Base-by-base conservation (phyloP, 805 yeast species). In the Candida endomychidarum region DNA sequence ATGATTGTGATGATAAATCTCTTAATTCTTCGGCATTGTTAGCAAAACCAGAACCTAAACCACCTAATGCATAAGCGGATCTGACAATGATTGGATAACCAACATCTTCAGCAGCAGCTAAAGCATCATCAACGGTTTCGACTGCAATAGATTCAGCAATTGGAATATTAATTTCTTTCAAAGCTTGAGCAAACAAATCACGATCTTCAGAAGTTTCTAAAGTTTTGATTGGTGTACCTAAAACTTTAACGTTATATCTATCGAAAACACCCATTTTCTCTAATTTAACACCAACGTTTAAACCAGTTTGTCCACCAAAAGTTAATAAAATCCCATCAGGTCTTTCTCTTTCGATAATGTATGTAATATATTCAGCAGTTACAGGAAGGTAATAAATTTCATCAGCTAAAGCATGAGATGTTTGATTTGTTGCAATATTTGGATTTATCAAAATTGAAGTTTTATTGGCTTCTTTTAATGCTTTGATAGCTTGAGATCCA, bases 381-480 rank as follows among this genome's bases (percentile, higher is more conserved):
- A 93, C 99, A n/a, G 99, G 99, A 58, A 93, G 72, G 72, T 90
- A 93, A 70, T 93, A 93, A 34, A 93, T 97, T 70, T 93, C 91
- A 65, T 93, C 99, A 44, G 99, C 99, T 53, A 93, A 72, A 60
- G 97, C 98, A 70, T 90, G 85, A 24, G 98, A 91, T 15, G 99
- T 93, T 72, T 93, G 99, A 56, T 90, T 93, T 23, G 99, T 93
- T 39, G 99, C 99, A 62, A 93, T 93, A 67, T 93, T 93, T 42
- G 99, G 99, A 67, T 93, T 93, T 60, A 93, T 90, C 58, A 93
- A 77, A 52, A 93, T 83, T 42, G 98, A 81, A 57, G 78, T 63
- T 62, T 87, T 90, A 65, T 86, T 77, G 41, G 95, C 98, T 72
- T 93, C 97, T 66, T 88, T 91, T 69, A 93, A 76, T 34, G 99